Evolutionary conservation across 2,329 filamentous ascomycete species (phyloP), one percentile per base, ranked within the genome.

Genomic region (Penicillium verrucosum): DNA sequence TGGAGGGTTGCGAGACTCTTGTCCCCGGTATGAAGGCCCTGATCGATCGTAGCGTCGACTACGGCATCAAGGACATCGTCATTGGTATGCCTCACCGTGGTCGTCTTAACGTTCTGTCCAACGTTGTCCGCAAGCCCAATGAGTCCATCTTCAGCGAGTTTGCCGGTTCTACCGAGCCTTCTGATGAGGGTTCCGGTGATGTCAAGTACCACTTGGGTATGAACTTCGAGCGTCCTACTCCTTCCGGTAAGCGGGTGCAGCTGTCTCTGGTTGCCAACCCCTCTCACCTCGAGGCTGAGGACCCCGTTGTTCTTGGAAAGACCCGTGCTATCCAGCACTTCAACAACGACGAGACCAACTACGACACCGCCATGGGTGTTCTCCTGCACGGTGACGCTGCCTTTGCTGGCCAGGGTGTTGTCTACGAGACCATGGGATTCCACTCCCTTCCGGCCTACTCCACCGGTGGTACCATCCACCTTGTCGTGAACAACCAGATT

Each of bases 101-200:
- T 72, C 91, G 94, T 82, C 86, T 99, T 63, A 99, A 99, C 73
- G 92, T 99, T 51, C 86, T 99, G 61, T 95, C 89, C 81, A 99
- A 99, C 79, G 94, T 99, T 71, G 94, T 99, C 67, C 89, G 94
- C 72, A 99, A 99, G 81, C 93, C 94, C 69, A 99, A 99, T 78
- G 94, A 97, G 81, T 97, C 94, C 64, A 99, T 99, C 77, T 99
- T 99, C 82, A 96, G 90, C 74, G 94, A 99, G 77, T 99, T 99
- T 71, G 89, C 90, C 61, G 94, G 94, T 68, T 90, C 89, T 45
- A 81, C 89, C 23, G 91, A 90, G 72, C 90, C 90, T 54, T 89
- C 90, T 66, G 94, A 97, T 67, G 93, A 99, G 79, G 94, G 94
- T 58, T 97, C 94, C 57, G 94, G 94, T 69, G 94, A 99, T 75